These are phyloP conservation scores for Pholiota microspora DNA, from an alignment of 768 basidiomycete genomes.

Conservation along the genomic window DNA sequence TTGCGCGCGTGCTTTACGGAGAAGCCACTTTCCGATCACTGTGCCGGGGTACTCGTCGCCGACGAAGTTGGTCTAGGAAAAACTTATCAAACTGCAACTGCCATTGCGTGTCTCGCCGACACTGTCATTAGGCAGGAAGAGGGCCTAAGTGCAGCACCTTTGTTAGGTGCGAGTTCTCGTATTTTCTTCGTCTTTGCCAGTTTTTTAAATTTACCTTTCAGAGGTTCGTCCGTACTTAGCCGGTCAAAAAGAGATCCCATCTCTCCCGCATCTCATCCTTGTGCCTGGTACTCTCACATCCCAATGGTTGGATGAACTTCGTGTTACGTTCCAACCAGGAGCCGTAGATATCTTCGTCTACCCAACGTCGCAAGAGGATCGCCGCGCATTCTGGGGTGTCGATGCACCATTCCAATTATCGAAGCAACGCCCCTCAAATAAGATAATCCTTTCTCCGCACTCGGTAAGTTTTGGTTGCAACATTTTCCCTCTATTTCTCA, in stretches of 20 bases:
- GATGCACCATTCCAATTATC: slow-evolving; percentile 15
- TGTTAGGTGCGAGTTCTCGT: slow-evolving; percentile 2
- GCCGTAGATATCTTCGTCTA: slow-evolving; percentile 27
- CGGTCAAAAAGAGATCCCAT: slow-evolving; percentile 9
- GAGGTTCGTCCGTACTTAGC: slow-evolving; percentile 1
- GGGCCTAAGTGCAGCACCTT: neutral
- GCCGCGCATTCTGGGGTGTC: slow-evolving; percentile 18
- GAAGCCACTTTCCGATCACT: neutral
- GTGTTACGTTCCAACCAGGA: slow-evolving; percentile 10
- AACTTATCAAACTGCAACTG: slow-evolving; percentile 19
- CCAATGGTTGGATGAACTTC: slow-evolving; percentile 24
- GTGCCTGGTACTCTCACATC: slow-evolving; percentile 22
- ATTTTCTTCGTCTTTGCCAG: neutral
- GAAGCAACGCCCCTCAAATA: neutral
- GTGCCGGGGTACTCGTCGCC: slow-evolving; percentile 19
- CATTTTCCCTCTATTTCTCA: neutral
- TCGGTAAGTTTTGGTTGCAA: slow-evolving; percentile 22
- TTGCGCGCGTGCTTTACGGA: slow-evolving; percentile 14
- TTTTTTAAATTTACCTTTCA: neutral
- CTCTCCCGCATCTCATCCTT: slow-evolving; percentile 19
- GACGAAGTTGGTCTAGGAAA: slow-evolving; percentile 34
- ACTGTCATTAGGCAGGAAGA: neutral
- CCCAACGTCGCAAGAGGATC: neutral
- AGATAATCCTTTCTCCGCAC: slow-evolving; percentile 22
- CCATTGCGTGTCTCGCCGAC: slow-evolving; percentile 20